Evolutionary conservation across 768 basidiomycete genomes (phyloP), one percentile per base, ranked within the genome.

Genomic region (Mycena vulgaris): DNA sequence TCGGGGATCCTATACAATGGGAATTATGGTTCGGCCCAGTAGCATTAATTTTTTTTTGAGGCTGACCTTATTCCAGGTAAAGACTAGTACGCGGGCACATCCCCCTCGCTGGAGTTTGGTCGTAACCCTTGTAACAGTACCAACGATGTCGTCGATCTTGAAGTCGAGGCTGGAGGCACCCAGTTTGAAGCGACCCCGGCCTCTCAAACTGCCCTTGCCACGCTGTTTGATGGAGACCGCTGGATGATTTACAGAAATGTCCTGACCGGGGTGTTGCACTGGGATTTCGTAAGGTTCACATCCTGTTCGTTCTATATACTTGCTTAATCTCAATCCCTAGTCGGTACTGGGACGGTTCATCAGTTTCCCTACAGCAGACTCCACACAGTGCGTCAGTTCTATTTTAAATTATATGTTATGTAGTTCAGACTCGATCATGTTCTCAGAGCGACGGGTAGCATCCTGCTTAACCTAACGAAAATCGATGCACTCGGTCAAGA

Each of bases 181-280:
- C 80, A 82, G 35, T 92, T 88, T 74, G 82, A 83, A 42, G 91
- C 89, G 3, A 78, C 78, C 16, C 62, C 79, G 8, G 77, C 75
- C 16, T 81, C 86, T 16, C 80, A 84, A 70, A 65, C 74, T 30
- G 90, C 91, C 0, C 86, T 93, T 56, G 86, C 84, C 11, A 87
- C 84, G 16, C 79, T 91, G 6, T 83, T 93, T 66, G 83, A 88
- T 35, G 92, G 88, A 0, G 83, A 89, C 68, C 80, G 82, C 51
- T 94, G 92, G 92, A 92, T 93, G 91, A 89, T 92, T 30, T 91
- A 86, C 74, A 80, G 81, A 16, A 93, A 93, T 74, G 78, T 82
- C 13, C 56, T 85, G 30, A 91, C 92, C 1, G 79, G 83, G 5
- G 85, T 89, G 21, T 75, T 90, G 52, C 91, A 92, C 75, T 94